These are phyloP conservation scores for Sclerotinia glacialis DNA, from an alignment of 2,329 filamentous ascomycete genomes.

Conservation along the genomic window DNA sequence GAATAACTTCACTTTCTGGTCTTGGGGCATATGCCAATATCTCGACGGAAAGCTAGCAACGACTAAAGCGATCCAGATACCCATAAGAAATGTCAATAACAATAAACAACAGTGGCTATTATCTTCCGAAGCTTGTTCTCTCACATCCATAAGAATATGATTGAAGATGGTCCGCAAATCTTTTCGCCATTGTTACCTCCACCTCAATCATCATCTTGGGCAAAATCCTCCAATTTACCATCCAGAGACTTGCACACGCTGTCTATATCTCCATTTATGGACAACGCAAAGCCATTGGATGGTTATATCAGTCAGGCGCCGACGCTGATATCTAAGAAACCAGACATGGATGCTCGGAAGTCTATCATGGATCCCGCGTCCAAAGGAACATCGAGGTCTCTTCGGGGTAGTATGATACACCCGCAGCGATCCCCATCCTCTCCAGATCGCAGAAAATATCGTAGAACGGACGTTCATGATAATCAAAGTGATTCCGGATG, in stretches of 20 bases:
- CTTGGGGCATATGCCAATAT: slow-evolving; percentile 30
- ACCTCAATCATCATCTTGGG: background rate
- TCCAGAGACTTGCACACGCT: background rate
- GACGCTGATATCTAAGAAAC: background rate
- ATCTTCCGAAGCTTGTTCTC: background rate
- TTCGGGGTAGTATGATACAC: background rate
- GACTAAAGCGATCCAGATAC: slow-evolving; percentile 24
- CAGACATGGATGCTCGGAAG: background rate
- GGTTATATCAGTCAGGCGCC: background rate
- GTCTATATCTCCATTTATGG: background rate
- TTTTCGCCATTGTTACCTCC: background rate
- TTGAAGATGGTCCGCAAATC: background rate
- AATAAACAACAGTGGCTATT: slow-evolving; percentile 2
- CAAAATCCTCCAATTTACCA: background rate
- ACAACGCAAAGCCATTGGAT: background rate
- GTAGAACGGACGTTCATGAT: background rate
- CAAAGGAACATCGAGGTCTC: background rate
- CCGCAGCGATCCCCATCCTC: background rate
- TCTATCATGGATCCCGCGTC: background rate
- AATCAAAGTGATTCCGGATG: background rate
- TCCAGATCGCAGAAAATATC: background rate
- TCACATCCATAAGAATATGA: slow-evolving; percentile 2
- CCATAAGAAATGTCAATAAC: slow-evolving; percentile 18
- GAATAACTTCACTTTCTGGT: slow-evolving; percentile 23
- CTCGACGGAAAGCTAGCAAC: slow-evolving; percentile 24